Evolutionary conservation across 805 yeast species (phyloP).

Genomic region (Starmera pachycereana): DNA sequence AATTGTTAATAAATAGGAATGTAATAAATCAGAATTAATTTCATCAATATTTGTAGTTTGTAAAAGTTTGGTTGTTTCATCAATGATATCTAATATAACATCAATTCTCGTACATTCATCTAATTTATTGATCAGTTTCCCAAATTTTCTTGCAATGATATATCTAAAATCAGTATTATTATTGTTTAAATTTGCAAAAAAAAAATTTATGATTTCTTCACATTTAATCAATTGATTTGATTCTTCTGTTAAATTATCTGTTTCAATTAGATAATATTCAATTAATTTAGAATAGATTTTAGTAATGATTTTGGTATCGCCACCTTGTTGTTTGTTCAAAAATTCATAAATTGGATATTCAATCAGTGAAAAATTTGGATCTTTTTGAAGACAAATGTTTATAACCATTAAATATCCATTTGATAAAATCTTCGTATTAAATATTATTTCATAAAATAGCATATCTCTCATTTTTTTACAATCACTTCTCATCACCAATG

Average conservation of each 20-base stretch:
- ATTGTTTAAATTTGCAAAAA: conserved; percentile 33
- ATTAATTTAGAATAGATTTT: conserved; percentile 17
- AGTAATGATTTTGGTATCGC: conserved; percentile 8
- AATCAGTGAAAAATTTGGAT: conserved; percentile 2
- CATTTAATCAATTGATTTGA: conserved; percentile 13
- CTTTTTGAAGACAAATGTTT: conserved; percentile 15
- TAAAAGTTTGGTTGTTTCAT: conserved; percentile 4
- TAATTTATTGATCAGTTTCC: conserved; percentile 31
- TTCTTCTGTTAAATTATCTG: conserved; percentile 8
- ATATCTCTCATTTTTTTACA: conserved; percentile 5
- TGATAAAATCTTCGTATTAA: conserved; percentile 1
- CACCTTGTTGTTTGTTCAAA: not conserved
- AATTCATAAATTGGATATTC: not conserved
- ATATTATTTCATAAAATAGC: conserved; percentile 11
- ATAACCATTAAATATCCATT: conserved; percentile 10
- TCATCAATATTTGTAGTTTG: conserved; percentile 5
- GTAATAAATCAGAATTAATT: conserved; percentile 22
- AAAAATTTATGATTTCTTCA: conserved; percentile 39
- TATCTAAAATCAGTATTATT: conserved; percentile 51
- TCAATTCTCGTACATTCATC: conserved; percentile 31
- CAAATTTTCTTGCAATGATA: conserved; percentile 54
- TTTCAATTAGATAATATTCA: conserved; percentile 6
- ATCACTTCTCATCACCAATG: conserved; percentile 20
- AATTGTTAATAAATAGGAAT: conserved; percentile 23
- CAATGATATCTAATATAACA: conserved; percentile 22